Conservation (phyloP, 441 rosid genomes). For the Hura crepitans region DNA sequence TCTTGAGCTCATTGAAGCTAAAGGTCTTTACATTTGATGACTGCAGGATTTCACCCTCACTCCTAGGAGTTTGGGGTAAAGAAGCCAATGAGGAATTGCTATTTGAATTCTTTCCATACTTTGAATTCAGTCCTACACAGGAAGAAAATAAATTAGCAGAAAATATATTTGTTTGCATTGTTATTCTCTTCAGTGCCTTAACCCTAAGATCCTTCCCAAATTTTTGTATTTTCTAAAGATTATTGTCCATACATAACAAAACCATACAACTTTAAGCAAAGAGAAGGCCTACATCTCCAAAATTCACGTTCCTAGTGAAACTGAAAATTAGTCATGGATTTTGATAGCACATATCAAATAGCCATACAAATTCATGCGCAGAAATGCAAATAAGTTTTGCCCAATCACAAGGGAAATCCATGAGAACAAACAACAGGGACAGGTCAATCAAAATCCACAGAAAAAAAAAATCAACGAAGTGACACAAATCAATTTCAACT, state of each 20-base stretch:
- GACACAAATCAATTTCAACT: not conserved
- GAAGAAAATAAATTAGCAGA: not conserved
- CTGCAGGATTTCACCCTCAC: constrained; percentile 73
- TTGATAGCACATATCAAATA: not conserved
- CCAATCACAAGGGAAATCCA: not conserved
- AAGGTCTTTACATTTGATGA: constrained; percentile 58
- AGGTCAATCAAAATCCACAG: not conserved
- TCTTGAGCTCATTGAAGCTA: constrained; percentile 46
- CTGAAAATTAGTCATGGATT: not conserved
- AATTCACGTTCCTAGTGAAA: not conserved
- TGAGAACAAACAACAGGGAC: not conserved
- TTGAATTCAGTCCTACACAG: constrained; percentile 20
- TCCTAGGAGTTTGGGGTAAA: constrained; percentile 46
- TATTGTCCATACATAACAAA: not conserved
- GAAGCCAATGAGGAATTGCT: constrained; percentile 52
- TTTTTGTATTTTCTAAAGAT: not conserved
- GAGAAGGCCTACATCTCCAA: not conserved
- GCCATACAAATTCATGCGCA: not conserved
- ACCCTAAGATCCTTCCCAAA: not conserved
- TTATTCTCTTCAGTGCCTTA: not conserved
- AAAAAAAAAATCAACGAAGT: not conserved
- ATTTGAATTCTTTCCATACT: constrained; percentile 19
- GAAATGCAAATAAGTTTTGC: not conserved
- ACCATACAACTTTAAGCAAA: not conserved
- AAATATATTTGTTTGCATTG: not conserved